Conservation (phyloP, 2,329 filamentous ascomycete genomes). For the Orbilia quercus region DNA sequence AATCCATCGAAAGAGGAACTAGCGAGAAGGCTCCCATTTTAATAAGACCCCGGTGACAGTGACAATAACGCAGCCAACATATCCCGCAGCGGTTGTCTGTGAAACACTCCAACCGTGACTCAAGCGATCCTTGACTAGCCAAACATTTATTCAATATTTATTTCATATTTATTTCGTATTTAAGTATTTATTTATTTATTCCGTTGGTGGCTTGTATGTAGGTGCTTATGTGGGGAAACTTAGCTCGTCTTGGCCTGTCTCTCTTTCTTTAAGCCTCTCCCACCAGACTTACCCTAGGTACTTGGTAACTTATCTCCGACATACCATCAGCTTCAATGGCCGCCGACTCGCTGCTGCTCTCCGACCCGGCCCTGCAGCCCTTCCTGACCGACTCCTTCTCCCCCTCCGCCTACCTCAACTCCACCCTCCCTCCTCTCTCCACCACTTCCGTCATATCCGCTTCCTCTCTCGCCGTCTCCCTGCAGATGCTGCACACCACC, state of each 20-base stretch:
- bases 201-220: background rate
- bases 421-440: slow-evolving; percentile 76
- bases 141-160: no score
- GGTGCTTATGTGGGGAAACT: background rate
- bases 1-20: background rate
- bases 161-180: no score
- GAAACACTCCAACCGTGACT: background rate
- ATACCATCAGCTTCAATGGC: slow-evolving; percentile 20
- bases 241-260: slow-evolving; percentile 15
- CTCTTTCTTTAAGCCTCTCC: background rate
- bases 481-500: slow-evolving; percentile 76
- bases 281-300: slow-evolving; percentile 14
- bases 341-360: slow-evolving; percentile 68
- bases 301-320: slow-evolving; percentile 37
- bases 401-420: slow-evolving; percentile 85
- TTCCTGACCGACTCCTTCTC: slow-evolving; percentile 84
- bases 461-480: slow-evolving; percentile 59
- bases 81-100: background rate
- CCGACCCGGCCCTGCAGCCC: slow-evolving; percentile 77
- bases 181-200: background rate
- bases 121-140: slow-evolving; percentile 9
- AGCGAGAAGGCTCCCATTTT: no score
- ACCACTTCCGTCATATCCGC: slow-evolving; percentile 65
- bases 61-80: background rate
- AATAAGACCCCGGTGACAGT: no score